Evolutionary conservation across 2,329 filamentous ascomycete species (phyloP), one percentile per base, ranked within the genome.

Genomic region (Botrytis medusae): DNA sequence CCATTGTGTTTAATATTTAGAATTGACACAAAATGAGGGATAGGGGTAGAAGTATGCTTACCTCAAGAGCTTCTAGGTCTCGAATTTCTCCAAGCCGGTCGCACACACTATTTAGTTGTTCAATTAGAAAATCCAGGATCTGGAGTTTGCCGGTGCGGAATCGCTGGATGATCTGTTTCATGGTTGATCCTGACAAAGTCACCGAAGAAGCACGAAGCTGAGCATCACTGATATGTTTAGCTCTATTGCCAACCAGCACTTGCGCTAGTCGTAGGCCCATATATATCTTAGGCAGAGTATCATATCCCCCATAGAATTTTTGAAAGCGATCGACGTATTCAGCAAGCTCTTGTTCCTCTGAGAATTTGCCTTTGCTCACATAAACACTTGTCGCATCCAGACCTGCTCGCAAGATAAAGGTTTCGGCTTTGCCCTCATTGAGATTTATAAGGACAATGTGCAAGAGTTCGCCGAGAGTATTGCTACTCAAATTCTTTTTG

Each of bases 181-280:
- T 81, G 74, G 85, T 83, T 48, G 78, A 78, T 54, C 82, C 81
- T 22, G 83, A 84, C 1, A 84, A 77, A 46, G 79, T 75, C 25
- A 84, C 76, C 75, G 84, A 81, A 61, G 81, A 78, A 51, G 81
- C 79, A 64, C 77, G 79, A 14, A 83, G 74, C 18, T 81, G 78
- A 2, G 79, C 74, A 67, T 84, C 83, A 6, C 14, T 60, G 29
- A 79, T 73, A 32, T 79, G 79, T n/a, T 77, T 82, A 69, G 81
- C 78, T 40, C 82, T 82, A 63, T 84, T 82, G 34, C 84, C 84
- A 4, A 84, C 84, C 64, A 86, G 79, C 32, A 82, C 78, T 61
- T 83, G 82, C 20, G 85, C 84, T 12, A 87, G 79, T 75, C 83
- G 82, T 79, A 86, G 85, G 25, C 84, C 85, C 69, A 83, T 82